phyloP scores from a whole-genome alignment of 805 yeast species.

The Pichia ethanolica region DNA sequence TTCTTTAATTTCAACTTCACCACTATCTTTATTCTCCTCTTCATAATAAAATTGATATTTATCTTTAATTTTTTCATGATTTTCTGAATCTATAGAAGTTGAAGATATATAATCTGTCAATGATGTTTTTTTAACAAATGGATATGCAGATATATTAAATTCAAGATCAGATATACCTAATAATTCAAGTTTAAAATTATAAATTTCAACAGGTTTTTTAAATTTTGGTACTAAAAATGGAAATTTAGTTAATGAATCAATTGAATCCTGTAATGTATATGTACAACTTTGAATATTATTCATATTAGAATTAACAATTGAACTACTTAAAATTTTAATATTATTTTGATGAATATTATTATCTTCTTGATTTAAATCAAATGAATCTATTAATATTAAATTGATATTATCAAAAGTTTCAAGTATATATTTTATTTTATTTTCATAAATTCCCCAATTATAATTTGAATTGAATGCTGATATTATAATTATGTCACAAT shows the following conservation, averaged over 20 bases:
- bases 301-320: not conserved
- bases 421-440: not conserved
- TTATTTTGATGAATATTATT: not conserved
- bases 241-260: conserved; percentile 1
- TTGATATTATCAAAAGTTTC: not conserved
- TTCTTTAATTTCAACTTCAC: conserved; percentile 26
- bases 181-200: not conserved
- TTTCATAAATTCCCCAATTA: not conserved
- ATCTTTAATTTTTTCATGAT: not conserved
- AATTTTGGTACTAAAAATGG: conserved; percentile 2
- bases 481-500: not conserved
- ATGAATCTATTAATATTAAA: not conserved
- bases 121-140: conserved; percentile 7
- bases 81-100: not conserved
- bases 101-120: conserved; percentile 6
- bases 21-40: conserved; percentile 12
- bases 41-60: conserved; percentile 3
- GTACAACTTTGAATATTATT: conserved; percentile 1
- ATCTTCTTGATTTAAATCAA: not conserved
- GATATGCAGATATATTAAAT: conserved; percentile 8
- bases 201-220: conserved; percentile 11
- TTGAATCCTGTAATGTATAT: not conserved
- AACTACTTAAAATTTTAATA: not conserved
- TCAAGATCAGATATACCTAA: conserved; percentile 2
- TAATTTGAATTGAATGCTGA: not conserved